Conservation (phyloP, 1,284 basidiomycete genomes). For the Rhizoctonia solani region DNA sequence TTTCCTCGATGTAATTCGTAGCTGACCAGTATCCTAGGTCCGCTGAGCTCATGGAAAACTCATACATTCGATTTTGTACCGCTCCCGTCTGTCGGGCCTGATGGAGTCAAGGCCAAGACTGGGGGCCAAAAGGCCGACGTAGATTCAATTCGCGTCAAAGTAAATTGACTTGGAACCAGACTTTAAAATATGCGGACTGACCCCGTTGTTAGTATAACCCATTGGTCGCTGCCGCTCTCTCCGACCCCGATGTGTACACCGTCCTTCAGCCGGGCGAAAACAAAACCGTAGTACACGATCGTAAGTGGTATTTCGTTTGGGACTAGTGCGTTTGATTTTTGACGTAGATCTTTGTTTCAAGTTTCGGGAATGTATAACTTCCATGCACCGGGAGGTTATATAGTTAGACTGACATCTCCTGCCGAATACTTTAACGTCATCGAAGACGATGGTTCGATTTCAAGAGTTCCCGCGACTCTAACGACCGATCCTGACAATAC, state of each 20-base stretch:
- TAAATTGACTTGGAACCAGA: background rate
- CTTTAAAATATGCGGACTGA: background rate
- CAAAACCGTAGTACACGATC: slow-evolving; percentile 29
- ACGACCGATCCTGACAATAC: slow-evolving; percentile 1
- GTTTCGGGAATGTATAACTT: slow-evolving; percentile 33
- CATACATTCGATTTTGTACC: slow-evolving; percentile 26
- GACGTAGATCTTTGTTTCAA: slow-evolving; percentile 10
- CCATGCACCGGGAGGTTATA: slow-evolving; percentile 12
- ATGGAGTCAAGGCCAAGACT: slow-evolving; percentile 3
- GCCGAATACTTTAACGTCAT: slow-evolving; percentile 20
- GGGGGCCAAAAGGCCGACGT: background rate
- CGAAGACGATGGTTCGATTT: slow-evolving; percentile 29
- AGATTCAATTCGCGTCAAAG: slow-evolving; percentile 22
- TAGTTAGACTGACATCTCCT: slow-evolving; percentile 8
- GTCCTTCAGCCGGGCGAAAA: slow-evolving; percentile 30
- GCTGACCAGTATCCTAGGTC: background rate
- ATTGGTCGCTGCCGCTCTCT: background rate
- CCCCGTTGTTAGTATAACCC: slow-evolving; percentile 15
- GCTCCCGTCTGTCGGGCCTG: background rate
- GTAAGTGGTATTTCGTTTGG: slow-evolving; percentile 13
- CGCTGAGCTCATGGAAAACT: slow-evolving; percentile 28
- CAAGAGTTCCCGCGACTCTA: background rate
- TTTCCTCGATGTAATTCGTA: background rate
- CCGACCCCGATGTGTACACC: slow-evolving; percentile 6
- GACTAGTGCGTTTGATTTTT: background rate